phyloP scores from a whole-genome alignment of 345 rosid genomes.

The Conringia planisiliqua region DNA sequence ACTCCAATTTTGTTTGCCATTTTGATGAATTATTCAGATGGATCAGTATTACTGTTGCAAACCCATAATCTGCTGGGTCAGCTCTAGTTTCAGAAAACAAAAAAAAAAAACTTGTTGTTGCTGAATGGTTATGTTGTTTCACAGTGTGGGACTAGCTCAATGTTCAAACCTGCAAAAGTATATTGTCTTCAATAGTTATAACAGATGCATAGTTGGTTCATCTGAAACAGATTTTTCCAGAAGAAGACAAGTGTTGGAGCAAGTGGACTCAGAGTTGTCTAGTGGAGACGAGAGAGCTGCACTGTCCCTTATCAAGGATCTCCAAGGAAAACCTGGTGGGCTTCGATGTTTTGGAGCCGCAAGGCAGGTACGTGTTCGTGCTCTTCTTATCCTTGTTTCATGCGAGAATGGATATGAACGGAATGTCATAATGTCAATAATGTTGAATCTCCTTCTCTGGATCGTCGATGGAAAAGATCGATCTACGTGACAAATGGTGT shows the following conservation, averaged over 20 bases:
- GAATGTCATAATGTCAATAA: not conserved
- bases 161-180: conserved; percentile 21
- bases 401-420: too few relatives aligned
- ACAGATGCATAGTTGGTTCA: conserved; percentile 37
- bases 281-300: conserved; percentile 83
- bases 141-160: conserved; percentile 25
- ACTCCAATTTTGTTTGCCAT: not conserved
- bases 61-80: not conserved
- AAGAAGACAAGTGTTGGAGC: conserved; percentile 48
- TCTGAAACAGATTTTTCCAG: conserved; percentile 42
- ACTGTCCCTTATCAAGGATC: conserved; percentile 57
- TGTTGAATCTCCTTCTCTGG: not conserved
- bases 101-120: not conserved
- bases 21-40: not conserved
- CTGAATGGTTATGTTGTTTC: conserved; percentile 47
- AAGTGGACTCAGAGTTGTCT: conserved; percentile 62
- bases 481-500: not conserved
- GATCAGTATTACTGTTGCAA: not conserved
- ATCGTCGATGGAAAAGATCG: not conserved
- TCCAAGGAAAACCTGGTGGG: conserved; percentile 76
- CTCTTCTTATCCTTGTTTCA: not conserved
- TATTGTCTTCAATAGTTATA: conserved; percentile 15
- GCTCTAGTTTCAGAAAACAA: not conserved
- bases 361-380: conserved; percentile 52
- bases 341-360: conserved; percentile 77